These are phyloP conservation scores for Volvox carteri DNA, from an alignment of 163 green algal genomes.

Conservation along the genomic window DNA sequence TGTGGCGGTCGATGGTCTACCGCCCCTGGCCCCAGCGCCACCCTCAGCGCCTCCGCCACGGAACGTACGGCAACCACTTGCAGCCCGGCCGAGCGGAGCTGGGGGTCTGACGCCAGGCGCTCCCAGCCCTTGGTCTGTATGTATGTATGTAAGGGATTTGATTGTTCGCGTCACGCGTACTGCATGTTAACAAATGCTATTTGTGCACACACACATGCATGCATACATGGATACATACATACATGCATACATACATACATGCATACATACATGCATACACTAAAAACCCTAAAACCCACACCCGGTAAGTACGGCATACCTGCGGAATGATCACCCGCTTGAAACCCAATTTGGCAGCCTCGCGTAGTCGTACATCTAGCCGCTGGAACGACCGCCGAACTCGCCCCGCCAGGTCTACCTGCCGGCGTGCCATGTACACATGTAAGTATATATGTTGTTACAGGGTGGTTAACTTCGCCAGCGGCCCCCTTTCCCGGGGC, in stretches of 20 bases:
- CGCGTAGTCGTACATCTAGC: slow-evolving; percentile 72
- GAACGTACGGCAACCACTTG: slow-evolving; percentile 14
- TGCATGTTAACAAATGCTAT: too few relatives aligned
- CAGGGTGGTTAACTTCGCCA: too few relatives aligned
- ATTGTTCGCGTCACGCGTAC: too few relatives aligned
- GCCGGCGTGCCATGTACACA: too few relatives aligned
- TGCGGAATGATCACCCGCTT: slow-evolving; percentile 29
- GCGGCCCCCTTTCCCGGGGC: too few relatives aligned
- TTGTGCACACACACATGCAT: too few relatives aligned
- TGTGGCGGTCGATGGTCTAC: slow-evolving; percentile 3
- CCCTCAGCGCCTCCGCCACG: slow-evolving; percentile 25
- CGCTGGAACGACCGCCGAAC: slow-evolving; percentile 63
- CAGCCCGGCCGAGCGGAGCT: background rate
- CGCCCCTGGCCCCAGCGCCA: background rate
- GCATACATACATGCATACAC: too few relatives aligned
- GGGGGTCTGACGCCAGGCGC: background rate
- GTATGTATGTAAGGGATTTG: background rate
- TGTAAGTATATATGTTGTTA: too few relatives aligned
- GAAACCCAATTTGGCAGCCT: slow-evolving; percentile 79
- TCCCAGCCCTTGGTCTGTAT: slow-evolving; percentile 41
- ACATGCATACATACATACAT: background rate
- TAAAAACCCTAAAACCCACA: too few relatives aligned
- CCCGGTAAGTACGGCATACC: slow-evolving; percentile 4
- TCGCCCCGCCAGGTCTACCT: slow-evolving; percentile 62
- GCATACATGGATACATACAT: background rate